A percentile compares a stretch with the other conserved stretches of the same genome.
phyloP scores from a whole-genome alignment of 257 asterid species.

The Agastache rugosa region DNA sequence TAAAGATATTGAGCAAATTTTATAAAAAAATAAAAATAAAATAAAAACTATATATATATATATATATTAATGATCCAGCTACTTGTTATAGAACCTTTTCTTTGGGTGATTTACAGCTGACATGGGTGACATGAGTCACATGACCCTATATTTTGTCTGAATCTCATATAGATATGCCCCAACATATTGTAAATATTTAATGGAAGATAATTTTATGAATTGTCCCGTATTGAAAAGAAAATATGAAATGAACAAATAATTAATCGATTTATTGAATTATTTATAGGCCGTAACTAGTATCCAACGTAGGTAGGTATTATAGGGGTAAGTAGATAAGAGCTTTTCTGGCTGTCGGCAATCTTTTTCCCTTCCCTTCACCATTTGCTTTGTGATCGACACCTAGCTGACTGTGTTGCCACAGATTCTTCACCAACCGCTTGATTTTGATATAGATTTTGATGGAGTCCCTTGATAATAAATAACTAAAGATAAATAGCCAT shows the following conservation, averaged over 20 bases:
- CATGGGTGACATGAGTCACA: background rate
- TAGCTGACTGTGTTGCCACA: conserved; percentile 33
- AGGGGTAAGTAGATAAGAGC: conserved; percentile 30
- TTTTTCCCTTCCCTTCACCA: conserved; percentile 33
- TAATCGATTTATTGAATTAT: too few species aligned
- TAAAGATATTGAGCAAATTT: background rate
- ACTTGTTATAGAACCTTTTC: background rate
- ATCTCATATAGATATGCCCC: background rate
- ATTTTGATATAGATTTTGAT: conserved; percentile 3
- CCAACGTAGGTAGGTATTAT: background rate
- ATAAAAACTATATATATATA: background rate
- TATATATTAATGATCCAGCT: background rate
- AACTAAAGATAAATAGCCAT: too few species aligned
- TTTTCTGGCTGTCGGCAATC: conserved; percentile 41
- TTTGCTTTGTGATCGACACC: conserved; percentile 32
- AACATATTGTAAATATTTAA: background rate
- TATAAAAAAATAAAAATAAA: background rate
- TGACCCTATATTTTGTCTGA: background rate
- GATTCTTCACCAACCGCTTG: conserved; percentile 31
- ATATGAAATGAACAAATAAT: too few species aligned
- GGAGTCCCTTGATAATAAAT: too few species aligned
- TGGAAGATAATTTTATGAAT: background rate
- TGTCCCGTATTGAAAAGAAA: too few species aligned
- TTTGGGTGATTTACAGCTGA: conserved; percentile 27
- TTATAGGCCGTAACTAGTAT: background rate